These are phyloP conservation scores for Smallanthus sonchifolius DNA, from an alignment of 129 eudicot genomes.

Conservation along the genomic window DNA sequence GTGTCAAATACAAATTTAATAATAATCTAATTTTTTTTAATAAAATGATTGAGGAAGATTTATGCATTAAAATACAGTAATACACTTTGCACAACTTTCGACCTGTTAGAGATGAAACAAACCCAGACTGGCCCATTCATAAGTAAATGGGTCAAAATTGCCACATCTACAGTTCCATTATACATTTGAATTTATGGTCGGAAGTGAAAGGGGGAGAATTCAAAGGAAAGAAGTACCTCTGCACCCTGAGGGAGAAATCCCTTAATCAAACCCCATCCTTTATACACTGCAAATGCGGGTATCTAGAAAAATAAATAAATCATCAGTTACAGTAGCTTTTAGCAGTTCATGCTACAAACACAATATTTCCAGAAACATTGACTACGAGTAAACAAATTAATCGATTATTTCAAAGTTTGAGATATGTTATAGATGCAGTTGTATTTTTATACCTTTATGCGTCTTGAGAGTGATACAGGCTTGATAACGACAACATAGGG, in stretches of 20 bases:
- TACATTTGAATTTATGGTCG: neutral
- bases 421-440: neutral
- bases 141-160: neutral
- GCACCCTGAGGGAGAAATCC: slow-evolving; percentile 75
- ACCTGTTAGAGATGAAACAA: neutral
- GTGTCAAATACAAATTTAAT: neutral
- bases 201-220: neutral
- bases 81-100: neutral
- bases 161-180: neutral
- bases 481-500: neutral
- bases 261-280: slow-evolving; percentile 69
- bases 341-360: neutral
- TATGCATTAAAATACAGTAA: neutral
- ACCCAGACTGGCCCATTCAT: neutral
- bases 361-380: neutral
- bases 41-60: neutral
- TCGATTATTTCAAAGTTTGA: neutral
- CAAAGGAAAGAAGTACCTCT: slow-evolving; percentile 42
- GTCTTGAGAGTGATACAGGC: neutral
- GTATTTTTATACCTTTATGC: neutral
- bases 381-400: neutral
- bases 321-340: neutral
- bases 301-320: slow-evolving; percentile 40
- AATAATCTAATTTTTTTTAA: neutral
- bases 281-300: slow-evolving; percentile 83